Evolutionary conservation across 2,329 filamentous ascomycete species (phyloP).

Genomic region (Samsoniella hepiali): DNA sequence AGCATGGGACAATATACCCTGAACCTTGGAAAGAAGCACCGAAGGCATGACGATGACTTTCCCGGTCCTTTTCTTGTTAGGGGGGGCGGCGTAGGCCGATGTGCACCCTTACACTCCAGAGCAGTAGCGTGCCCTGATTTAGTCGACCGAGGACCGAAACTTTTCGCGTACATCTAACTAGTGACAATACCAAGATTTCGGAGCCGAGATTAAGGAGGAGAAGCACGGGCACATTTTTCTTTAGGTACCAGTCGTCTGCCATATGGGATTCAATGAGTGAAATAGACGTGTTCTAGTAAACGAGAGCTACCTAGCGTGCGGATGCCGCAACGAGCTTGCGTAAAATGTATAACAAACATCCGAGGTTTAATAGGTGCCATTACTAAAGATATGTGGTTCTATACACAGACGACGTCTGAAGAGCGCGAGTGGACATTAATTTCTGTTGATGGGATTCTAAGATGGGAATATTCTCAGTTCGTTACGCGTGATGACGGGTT

Average conservation of each 20-base stretch:
- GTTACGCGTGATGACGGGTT: background rate
- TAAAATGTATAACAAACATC: background rate
- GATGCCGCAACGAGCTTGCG: background rate
- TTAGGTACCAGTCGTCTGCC: background rate
- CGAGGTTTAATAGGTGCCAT: background rate
- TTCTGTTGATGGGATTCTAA: background rate
- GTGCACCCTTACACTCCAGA: background rate
- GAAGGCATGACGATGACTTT: background rate
- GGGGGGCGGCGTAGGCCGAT: background rate
- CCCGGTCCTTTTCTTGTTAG: background rate
- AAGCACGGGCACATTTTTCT: background rate
- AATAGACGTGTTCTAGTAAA: background rate
- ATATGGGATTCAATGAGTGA: background rate
- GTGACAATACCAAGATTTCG: background rate
- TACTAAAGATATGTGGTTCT: too few species aligned
- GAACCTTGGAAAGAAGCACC: background rate
- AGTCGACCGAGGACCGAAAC: background rate
- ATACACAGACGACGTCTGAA: background rate
- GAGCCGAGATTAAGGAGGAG: background rate
- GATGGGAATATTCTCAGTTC: background rate
- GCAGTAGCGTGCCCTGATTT: background rate
- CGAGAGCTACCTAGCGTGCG: background rate
- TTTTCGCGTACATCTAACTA: background rate
- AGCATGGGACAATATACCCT: background rate
- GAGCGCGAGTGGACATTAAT: background rate